Conservation (phyloP, 1,284 basidiomycete species). For the Sanghuangporus baumii region DNA sequence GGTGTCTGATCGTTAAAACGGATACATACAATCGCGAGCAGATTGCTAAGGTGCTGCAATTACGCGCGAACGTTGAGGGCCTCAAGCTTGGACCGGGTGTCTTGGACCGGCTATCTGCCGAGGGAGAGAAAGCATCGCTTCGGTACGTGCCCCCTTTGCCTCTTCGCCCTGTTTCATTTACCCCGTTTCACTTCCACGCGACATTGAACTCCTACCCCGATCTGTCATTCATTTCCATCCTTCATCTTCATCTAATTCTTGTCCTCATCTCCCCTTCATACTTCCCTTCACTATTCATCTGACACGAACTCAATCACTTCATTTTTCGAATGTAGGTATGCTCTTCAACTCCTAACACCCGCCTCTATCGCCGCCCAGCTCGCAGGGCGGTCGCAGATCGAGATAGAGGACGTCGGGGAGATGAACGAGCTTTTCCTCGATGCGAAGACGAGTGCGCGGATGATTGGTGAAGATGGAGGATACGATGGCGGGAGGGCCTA, state of each 20-base stretch:
- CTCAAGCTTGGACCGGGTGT: constrained; percentile 75
- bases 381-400: constrained; percentile 76
- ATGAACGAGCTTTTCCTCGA: constrained; percentile 94
- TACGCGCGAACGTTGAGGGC: constrained; percentile 85
- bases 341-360: constrained; percentile 88
- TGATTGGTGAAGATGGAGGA: constrained; percentile 43
- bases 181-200: background rate
- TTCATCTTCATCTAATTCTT: background rate
- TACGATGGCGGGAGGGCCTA: constrained; percentile 28
- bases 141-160: constrained; percentile 43
- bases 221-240: background rate
- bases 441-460: constrained; percentile 73
- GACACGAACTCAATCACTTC: background rate
- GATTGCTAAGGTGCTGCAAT: constrained; percentile 81
- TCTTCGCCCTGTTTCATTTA: constrained; percentile 9
- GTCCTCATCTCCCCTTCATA: background rate
- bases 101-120: constrained; percentile 74
- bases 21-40: constrained; percentile 81
- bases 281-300: constrained; percentile 1
- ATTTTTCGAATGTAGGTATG: constrained; percentile 54
- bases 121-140: constrained; percentile 82
- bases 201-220: background rate
- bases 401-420: constrained; percentile 83
- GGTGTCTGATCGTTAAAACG: constrained; percentile 96
- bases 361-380: constrained; percentile 84